Base-by-base conservation (phyloP, 495 filamentous ascomycete genomes). In the Glonium stellatum region DNA sequence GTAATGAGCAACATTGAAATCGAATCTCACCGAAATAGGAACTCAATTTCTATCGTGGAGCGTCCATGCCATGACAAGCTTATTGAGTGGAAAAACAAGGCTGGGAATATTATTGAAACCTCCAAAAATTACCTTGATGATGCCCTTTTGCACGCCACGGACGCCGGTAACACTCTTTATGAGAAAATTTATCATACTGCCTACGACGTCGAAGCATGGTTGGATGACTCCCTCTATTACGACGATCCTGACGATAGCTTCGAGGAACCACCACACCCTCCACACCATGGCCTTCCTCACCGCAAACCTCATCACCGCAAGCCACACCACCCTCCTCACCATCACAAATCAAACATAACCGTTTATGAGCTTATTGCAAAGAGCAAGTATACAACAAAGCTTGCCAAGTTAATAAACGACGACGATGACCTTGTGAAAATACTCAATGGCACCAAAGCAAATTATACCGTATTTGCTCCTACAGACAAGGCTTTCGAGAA, bases 401-500 rank as follows among this genome's bases (percentile, higher is more conserved):
- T 96, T 44, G 84, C 85, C 21, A 77, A 84, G 61, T 76, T 93
- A 35, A 78, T 96, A 71, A 79, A 86, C 55, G 77, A 87, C 58
- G 81, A 86, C 70, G 73, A 79, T 5, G 83, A 92, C 25, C 75
- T 97, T 18, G 82, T 89, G 37, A 65, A 82, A 19, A 67, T 82
- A 15, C 82, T 97, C 47, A 87, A 92, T 65, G 78, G 82, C 63
- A 90, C 84, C 10, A 67, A 77, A 22, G 72, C 78, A 18, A 91
- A 93, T 66, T 79, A 85, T 67, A 95, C 91, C 4, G 70, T 91
- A 60, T 93, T 97, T 64, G 86, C 88, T 21, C 89, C 90, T 1
- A 84, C 82, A 3, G 84, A 96, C 71, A 72, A 73, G 36, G 89
- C 88, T 25, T 88, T 93, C 57, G 79, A 85, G 52, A 83, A 83